Conservation (phyloP, 2,329 filamentous ascomycete genomes). For the Aspergillus sp. region DNA sequence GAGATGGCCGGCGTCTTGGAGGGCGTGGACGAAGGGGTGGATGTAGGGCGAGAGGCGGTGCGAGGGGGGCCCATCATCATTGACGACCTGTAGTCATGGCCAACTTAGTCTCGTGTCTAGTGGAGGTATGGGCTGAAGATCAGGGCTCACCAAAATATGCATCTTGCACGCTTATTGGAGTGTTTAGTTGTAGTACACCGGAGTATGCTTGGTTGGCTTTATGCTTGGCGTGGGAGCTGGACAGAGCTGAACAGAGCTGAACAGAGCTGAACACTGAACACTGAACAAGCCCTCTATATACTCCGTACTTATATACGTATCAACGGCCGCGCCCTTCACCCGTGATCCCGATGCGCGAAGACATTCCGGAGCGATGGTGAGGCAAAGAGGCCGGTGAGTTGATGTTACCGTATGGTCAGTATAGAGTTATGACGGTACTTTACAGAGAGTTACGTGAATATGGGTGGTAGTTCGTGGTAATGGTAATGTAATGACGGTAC, state of each 20-base stretch:
- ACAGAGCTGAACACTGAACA: background rate
- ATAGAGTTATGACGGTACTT: background rate
- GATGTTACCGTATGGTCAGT: background rate
- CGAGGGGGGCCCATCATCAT: slow-evolving; percentile 70
- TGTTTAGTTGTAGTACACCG: background rate
- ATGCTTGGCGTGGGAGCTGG: slow-evolving; percentile 4
- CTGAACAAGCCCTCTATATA: background rate
- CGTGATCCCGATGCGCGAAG: background rate
- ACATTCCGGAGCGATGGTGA: background rate
- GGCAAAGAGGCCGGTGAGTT: background rate
- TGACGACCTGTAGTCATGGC: slow-evolving; percentile 34
- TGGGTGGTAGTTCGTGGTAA: background rate
- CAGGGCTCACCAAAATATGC: slow-evolving; percentile 40
- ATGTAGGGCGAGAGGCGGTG: slow-evolving; percentile 65
- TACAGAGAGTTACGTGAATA: background rate
- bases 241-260: background rate
- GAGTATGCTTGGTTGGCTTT: slow-evolving; percentile 2
- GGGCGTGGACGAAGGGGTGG: slow-evolving; percentile 59
- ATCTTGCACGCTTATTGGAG: slow-evolving; percentile 16
- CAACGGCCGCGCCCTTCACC: background rate
- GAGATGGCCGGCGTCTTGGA: slow-evolving; percentile 63
- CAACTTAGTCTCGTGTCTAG: too few species aligned
- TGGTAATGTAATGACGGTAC: slow-evolving; percentile 4
- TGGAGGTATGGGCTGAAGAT: too few species aligned
- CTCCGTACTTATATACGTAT: background rate